A percentile compares a stretch with the other conserved stretches of the same genome.
Evolutionary conservation across 139 green algal species (phyloP).

Genomic region (Trebouxia sp.): DNA sequence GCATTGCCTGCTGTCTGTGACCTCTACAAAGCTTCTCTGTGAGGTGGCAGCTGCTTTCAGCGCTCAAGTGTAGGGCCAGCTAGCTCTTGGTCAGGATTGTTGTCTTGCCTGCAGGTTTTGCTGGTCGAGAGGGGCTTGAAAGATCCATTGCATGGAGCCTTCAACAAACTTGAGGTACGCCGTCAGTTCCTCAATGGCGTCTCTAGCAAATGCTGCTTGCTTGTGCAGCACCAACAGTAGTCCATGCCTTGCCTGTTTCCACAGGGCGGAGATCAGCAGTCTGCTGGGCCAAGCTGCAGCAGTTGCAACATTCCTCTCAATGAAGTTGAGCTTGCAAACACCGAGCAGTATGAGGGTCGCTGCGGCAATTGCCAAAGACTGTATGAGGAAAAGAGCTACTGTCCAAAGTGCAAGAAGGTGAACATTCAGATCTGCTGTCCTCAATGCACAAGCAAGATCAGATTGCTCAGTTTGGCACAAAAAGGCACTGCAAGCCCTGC

Average conservation of each 20-base stretch:
- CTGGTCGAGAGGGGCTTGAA: slow-evolving; percentile 16
- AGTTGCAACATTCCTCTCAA: slow-evolving; percentile 27
- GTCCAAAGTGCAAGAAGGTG: slow-evolving; percentile 38
- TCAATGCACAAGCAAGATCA: background rate
- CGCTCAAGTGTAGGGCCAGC: too few species aligned
- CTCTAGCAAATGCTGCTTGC: too few species aligned
- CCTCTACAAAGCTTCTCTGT: too few species aligned
- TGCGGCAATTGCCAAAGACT: slow-evolving; percentile 37
- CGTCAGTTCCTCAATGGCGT: too few species aligned
- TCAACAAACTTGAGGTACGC: background rate
- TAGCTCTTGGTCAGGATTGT: background rate
- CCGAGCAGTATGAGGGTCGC: background rate
- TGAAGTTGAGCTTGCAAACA: slow-evolving; percentile 2
- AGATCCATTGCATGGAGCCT: background rate
- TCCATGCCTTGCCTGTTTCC: too few species aligned
- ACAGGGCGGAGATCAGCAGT: background rate
- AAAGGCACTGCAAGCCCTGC: background rate
- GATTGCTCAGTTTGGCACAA: background rate
- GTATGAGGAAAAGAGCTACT: slow-evolving; percentile 36
- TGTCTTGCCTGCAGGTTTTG: slow-evolving; percentile 1
- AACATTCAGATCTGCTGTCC: background rate
- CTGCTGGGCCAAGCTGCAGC: slow-evolving; percentile 23
- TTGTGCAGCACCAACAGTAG: too few species aligned
- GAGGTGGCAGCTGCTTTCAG: too few species aligned
- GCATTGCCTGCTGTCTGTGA: too few species aligned